A percentile compares a stretch with the other conserved stretches of the same genome.
phyloP scores from a whole-genome alignment of 2,329 filamentous ascomycete species.

The Epichloe sibirici region DNA sequence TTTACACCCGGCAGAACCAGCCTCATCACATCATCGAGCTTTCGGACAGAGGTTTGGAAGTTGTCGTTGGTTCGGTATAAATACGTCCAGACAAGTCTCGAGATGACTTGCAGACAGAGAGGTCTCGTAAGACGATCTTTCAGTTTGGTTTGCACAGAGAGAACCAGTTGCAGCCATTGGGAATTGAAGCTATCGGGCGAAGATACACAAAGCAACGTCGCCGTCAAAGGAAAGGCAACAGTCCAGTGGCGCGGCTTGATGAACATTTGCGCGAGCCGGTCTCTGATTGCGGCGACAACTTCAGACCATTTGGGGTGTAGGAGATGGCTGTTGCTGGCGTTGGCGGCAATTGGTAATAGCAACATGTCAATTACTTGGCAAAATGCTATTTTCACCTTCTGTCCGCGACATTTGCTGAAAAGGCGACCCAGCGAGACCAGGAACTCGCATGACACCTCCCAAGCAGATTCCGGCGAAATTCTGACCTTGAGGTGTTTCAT shows the following conservation, averaged over 20 bases:
- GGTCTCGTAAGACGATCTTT: slow-evolving; percentile 73
- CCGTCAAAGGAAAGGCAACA: slow-evolving; percentile 77
- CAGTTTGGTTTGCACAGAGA: slow-evolving; percentile 64
- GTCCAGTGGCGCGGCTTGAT: slow-evolving; percentile 88
- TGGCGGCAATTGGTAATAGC: slow-evolving; percentile 74
- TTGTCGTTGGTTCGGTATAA: slow-evolving; percentile 73
- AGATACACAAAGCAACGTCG: slow-evolving; percentile 78
- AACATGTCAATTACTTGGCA: slow-evolving; percentile 84
- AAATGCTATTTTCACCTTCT: slow-evolving; percentile 84
- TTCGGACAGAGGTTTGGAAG: slow-evolving; percentile 54
- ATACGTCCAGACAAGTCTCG: slow-evolving; percentile 87
- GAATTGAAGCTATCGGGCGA: slow-evolving; percentile 69
- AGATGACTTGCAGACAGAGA: slow-evolving; percentile 77
- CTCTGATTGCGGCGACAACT: slow-evolving; percentile 66
- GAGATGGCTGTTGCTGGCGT: slow-evolving; percentile 62
- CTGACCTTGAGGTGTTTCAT: slow-evolving; percentile 83
- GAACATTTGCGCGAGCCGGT: slow-evolving; percentile 72
- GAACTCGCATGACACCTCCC: slow-evolving; percentile 83
- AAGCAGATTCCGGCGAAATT: slow-evolving; percentile 58
- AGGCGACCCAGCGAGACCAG: slow-evolving; percentile 69
- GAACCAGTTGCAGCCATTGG: slow-evolving; percentile 77
- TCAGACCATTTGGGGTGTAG: slow-evolving; percentile 76
- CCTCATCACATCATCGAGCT: slow-evolving; percentile 80
- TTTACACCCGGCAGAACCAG: slow-evolving; percentile 72
- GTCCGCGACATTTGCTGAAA: slow-evolving; percentile 76